These are phyloP conservation scores for Linum tenue DNA, from an alignment of 345 rosid species.

Conservation along the genomic window DNA sequence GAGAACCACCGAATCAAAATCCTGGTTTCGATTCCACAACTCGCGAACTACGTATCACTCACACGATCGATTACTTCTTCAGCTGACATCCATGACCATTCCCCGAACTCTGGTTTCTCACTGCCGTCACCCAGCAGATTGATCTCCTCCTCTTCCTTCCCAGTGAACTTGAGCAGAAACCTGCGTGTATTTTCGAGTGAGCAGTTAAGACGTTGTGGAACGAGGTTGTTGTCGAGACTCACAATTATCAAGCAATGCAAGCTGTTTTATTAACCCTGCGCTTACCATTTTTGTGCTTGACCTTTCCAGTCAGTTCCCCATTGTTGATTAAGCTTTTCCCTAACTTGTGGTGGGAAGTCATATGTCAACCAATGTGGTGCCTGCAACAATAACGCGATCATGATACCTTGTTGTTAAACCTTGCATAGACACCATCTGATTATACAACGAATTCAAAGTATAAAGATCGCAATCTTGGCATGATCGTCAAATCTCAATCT, in stretches of 20 bases:
- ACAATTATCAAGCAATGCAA: too few species aligned
- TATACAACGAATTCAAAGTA: too few species aligned
- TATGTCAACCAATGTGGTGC: slow-evolving; percentile 80
- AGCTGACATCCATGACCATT: slow-evolving; percentile 77
- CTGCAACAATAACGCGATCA: slow-evolving; percentile 22
- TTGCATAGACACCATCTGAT: too few species aligned
- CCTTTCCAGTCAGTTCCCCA: slow-evolving; percentile 99
- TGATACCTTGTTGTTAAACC: background rate
- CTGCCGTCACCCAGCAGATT: slow-evolving; percentile 78
- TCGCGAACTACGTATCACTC: slow-evolving; percentile 13
- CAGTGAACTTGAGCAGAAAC: slow-evolving; percentile 79
- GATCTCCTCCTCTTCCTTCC: slow-evolving; percentile 76
- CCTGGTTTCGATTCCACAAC: too few species aligned
- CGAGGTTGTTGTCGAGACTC: background rate
- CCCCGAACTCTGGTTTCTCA: slow-evolving; percentile 89
- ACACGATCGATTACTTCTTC: slow-evolving; percentile 56
- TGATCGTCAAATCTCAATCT: too few species aligned
- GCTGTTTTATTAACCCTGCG: background rate
- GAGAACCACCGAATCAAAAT: too few species aligned
- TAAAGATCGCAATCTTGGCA: too few species aligned
- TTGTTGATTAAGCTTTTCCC: slow-evolving; percentile 66
- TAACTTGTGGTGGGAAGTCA: slow-evolving; percentile 84
- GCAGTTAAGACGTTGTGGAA: background rate
- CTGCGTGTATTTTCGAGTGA: too few species aligned
- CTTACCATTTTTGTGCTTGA: slow-evolving; percentile 95